phyloP scores from a whole-genome alignment of 2,329 filamentous ascomycete genomes.

The Chlorencoelia australis region DNA sequence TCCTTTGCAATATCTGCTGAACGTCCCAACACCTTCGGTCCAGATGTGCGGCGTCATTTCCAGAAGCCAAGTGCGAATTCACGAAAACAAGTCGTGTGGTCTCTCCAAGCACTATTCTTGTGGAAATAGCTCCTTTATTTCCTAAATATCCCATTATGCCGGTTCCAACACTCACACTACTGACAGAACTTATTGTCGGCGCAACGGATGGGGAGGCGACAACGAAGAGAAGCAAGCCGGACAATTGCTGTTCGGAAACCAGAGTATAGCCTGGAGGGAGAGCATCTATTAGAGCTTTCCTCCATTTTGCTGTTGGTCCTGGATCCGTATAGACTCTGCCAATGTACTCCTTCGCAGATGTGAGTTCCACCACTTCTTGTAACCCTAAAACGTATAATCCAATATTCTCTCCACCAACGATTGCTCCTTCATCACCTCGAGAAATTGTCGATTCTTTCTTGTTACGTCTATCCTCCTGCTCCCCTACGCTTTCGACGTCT shows the following conservation, averaged over 20 bases:
- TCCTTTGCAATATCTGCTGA: conserved; percentile 63
- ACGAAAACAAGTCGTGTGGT: conserved; percentile 83
- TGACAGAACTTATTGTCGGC: conserved; percentile 68
- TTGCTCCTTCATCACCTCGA: conserved; percentile 27
- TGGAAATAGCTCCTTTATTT: conserved; percentile 85
- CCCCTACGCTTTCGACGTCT: conserved; percentile 34
- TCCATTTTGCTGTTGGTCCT: conserved; percentile 66
- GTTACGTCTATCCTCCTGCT: conserved; percentile 36
- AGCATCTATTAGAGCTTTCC: conserved; percentile 60
- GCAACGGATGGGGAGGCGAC: conserved; percentile 74
- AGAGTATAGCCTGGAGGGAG: conserved; percentile 69
- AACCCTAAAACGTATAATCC: conserved; percentile 84
- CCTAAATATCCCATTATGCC: conserved; percentile 88
- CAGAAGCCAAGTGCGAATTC: conserved; percentile 85
- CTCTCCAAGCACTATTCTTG: conserved; percentile 76
- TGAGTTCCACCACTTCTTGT: conserved; percentile 86
- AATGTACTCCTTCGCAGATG: conserved; percentile 68
- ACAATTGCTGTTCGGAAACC: conserved; percentile 73
- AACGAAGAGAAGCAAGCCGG: conserved; percentile 73
- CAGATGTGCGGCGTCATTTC: conserved; percentile 64
- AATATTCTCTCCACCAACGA: conserved; percentile 57
- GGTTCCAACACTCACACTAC: conserved; percentile 75
- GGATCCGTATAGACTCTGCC: conserved; percentile 63
- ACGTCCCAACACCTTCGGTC: conserved; percentile 85
- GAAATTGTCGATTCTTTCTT: conserved; percentile 35